Percentiles rank a stretch among this genome's conserved stretches.
Evolutionary conservation across 2,329 filamentous ascomycete genomes (phyloP).

Genomic region (Knufia fluminis): DNA sequence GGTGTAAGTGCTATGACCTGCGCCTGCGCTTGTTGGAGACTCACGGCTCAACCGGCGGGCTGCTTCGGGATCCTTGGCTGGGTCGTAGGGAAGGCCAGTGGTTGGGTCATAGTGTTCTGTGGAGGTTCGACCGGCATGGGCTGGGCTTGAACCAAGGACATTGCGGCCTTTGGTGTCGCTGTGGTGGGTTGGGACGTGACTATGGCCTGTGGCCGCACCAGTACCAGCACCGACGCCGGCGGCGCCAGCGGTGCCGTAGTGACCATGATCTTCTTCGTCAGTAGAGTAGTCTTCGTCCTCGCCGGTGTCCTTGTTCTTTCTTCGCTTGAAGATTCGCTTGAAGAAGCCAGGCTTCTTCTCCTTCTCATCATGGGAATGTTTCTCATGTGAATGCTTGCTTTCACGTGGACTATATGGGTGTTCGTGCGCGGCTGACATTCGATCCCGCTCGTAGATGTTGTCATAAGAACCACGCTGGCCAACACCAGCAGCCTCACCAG

Average conservation of each 20-base stretch:
- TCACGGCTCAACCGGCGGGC: not conserved
- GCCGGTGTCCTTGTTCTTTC: conserved; percentile 23
- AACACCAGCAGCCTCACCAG: too few species aligned
- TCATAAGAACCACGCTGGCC: too few species aligned
- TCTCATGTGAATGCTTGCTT: too few species aligned
- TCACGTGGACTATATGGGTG: too few species aligned
- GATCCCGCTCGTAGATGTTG: too few species aligned
- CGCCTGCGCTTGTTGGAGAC: not conserved
- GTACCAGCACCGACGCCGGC: too few species aligned
- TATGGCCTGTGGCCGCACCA: too few species aligned
- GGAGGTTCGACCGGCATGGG: not conserved
- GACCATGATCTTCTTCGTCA: conserved; percentile 16
- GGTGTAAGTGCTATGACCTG: not conserved
- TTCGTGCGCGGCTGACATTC: too few species aligned
- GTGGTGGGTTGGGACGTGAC: conserved; percentile 4
- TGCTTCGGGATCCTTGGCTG: conserved; percentile 7
- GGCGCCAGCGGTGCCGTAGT: conserved; percentile 6
- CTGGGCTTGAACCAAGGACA: not conserved
- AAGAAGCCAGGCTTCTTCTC: conserved; percentile 21
- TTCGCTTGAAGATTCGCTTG: conserved; percentile 21
- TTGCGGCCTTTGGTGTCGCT: conserved; percentile 5
- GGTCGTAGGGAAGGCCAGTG: conserved; percentile 10
- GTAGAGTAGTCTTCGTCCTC: conserved; percentile 21
- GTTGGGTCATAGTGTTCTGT: not conserved
- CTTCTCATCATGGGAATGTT: too few species aligned